These are phyloP conservation scores for Penicillium rolfsii DNA, from an alignment of 2,329 filamentous ascomycete species.

Conservation along the genomic window DNA sequence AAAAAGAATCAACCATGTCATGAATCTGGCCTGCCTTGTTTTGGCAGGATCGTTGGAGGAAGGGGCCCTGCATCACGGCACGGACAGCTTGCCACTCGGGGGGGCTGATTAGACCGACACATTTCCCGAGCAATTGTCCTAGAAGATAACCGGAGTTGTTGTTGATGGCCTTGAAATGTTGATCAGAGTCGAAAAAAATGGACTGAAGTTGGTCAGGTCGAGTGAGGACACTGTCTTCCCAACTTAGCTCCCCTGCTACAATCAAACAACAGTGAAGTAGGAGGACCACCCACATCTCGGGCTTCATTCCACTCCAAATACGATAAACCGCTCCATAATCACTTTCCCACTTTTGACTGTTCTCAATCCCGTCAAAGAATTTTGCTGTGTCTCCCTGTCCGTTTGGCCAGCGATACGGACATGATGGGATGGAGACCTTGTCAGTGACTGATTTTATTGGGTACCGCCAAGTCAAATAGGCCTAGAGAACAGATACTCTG, in stretches of 20 bases:
- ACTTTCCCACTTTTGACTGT: neutral
- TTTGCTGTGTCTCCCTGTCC: slow-evolving; percentile 5
- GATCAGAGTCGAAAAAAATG: neutral
- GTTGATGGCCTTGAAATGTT: neutral
- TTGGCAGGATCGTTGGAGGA: neutral
- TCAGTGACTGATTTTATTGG: slow-evolving; percentile 24
- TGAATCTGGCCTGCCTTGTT: neutral
- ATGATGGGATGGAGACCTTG: neutral
- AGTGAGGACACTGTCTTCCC: neutral
- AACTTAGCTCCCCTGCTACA: neutral
- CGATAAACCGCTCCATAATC: neutral
- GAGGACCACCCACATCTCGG: neutral
- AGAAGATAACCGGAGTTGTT: neutral
- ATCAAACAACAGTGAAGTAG: neutral
- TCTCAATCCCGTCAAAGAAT: neutral
- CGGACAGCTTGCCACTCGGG: neutral
- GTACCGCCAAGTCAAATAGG: neutral
- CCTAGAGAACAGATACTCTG: neutral
- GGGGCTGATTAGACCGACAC: neutral
- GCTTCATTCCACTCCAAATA: neutral
- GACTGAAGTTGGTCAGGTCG: neutral
- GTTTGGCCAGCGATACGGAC: slow-evolving; percentile 6
- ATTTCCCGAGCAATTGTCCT: neutral
- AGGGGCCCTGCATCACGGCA: neutral
- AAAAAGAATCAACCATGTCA: neutral